Base-by-base conservation (phyloP, 306 rosid species). In the Rosa persica region DNA sequence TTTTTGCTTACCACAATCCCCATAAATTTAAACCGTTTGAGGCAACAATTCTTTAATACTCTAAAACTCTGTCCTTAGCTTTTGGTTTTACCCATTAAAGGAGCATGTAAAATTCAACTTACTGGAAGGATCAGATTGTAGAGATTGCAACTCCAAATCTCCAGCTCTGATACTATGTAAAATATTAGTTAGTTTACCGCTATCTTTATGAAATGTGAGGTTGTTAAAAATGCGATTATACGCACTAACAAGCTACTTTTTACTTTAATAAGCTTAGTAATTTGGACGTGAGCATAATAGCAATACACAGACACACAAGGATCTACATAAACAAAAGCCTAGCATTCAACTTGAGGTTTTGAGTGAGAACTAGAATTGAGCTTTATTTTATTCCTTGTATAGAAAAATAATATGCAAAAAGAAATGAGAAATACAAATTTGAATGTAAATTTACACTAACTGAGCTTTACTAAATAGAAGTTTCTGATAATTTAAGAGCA, bases 391-490 rank as follows among this genome's bases (percentile, higher is more conserved):
- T 74, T 74, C 16, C 25, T 43, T 15, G 12, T 60, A 9, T 30
- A 2, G 13, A 60, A 23, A 60, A 58, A 27, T 6, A 57, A 60
- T 39, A 43, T 9, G 71, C 22, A 27, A 44, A 27, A 60, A 25
- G 11, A 2, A 58, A 75, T 42, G 27, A 75, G 12, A 61, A 42
- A 60, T 43, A 25, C 30, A 17, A 17, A 25, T 23, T 27, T 75
- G 30, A 66, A 60, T 25, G 70, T 20, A 43, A 75, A 61, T 58
- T 60, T 75, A 51, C 62, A 72, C 25, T 2, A 48, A 38, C 46
- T 72, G 76, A 36, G 39, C 12, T 44, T 39, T 55, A 25, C 51
- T 38, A 55, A 22, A 23, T 39, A 55, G 67, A 38, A 38, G 30
- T n/a, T 73, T 73, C 67, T 73, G 39, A 22, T n/a, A 38, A 54